Evolutionary conservation across 2,329 filamentous ascomycete species (phyloP), one percentile per base, ranked within the genome.

Genomic region (Nemania abortiva): DNA sequence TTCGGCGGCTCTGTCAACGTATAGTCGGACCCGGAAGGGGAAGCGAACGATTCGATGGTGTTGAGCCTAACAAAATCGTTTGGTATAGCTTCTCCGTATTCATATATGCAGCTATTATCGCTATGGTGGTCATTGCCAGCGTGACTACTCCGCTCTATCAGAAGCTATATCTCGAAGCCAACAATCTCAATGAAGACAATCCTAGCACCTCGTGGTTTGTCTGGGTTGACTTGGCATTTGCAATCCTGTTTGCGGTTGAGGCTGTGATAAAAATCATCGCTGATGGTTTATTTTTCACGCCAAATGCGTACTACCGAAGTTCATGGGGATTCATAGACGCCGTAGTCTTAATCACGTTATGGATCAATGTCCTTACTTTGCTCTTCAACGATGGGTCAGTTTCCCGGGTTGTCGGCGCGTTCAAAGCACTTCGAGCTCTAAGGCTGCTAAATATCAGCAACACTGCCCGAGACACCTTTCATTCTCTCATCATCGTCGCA

Each of bases 321-420:
- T 95, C 95, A 0, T 99, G 96, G 96, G 97, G 96, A 6, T 90
- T 97, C 70, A 98, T 99, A 72, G 96, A 99, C 77, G 94, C 92
- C 0, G 81, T 98, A 53, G 96, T 99, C 73, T 85, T 99, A 61
- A 84, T 97, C 65, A 98, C 96, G 0, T 87, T 99, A 9, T 98
- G 96, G 95, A 91, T 98, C 78, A 98, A 97, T 76, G 94, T 99
- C 58, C 84, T 91, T 55, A 96, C 95, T 0, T 89, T 95, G 1
- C 85, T 99, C 63, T 88, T 88, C 76, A 90, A 94, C 65, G 92
- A 97, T 73, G 93, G 93, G 50, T 91, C 91, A 65, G 91, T 98
- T 63, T 97, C 95, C 5, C 87, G 96, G 79, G 94, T 94, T 20
- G 93, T 98, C 45, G 97, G 96, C 27, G 96, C 96, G 18, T 98